Base-by-base conservation (phyloP, 2,329 filamentous ascomycete genomes). In the Fusarium sterilihyphosum region DNA sequence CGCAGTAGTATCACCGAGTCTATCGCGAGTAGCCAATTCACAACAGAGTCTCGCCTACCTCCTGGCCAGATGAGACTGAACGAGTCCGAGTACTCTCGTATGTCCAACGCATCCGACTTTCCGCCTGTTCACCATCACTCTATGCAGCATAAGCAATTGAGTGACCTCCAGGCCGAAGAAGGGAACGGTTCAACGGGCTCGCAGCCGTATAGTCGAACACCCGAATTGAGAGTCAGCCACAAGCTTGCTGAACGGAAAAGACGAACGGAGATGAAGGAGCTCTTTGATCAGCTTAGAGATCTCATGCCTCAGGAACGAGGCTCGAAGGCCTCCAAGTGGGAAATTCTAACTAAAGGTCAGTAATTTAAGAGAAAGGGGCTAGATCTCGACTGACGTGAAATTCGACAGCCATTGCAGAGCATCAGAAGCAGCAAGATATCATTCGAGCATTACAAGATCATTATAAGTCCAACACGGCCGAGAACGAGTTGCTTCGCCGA, bases 241-340 rank as follows among this genome's bases (percentile, higher is more conserved):
- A 96, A 96, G 82, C 88, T 96, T 64, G 94, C 94, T 0, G 94
- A 96, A 83, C 88, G 94, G 43, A 96, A 96, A 84, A 89, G 94
- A 44, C 87, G 94, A 70, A 95, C 93, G 14, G 94, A 96, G 80
- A 96, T 96, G 94, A 96, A 96, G 84, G 92, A 94, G 78, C 84
- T 96, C 0, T 96, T 96, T 79, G 94, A 96, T 74, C 92, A 94
- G 76, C 84, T 96, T 14, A 90, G 94, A 75, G 92, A 93, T 74
- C 86, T 94, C 43, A 92, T 96, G 84, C 93, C 93, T 3, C 92
- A 94, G 76, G 93, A 94, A 77, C 90, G 94, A 22, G 94, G 94
- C 4, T 92, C 92, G 31, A 97, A 96, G 81, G 94, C 94, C 1
- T 95, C 93, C 75, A 97, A 97, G 78, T 97, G 94, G 94, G 94